Evolutionary conservation across 306 rosid genomes (phyloP), one percentile per base, ranked within the genome.

Genomic region (Vigna hirtella): DNA sequence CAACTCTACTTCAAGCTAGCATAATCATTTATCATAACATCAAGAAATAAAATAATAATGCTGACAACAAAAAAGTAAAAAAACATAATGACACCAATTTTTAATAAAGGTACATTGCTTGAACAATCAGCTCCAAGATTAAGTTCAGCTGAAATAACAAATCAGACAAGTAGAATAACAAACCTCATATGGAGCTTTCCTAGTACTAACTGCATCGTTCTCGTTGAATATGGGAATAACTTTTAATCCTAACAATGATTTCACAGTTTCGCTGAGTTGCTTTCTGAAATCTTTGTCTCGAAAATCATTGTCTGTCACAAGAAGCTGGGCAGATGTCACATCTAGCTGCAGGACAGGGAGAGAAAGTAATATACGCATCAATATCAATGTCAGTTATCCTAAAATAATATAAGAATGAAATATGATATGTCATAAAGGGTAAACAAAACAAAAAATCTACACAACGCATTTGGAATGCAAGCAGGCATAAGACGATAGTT

Each of bases 141-240:
- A 26, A 47, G 48, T 64, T 63, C 67, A 42, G 63, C 38, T 68
- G 14, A 42, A 71, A 30, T 7, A 76, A 62, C 17, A 71, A 72
- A 55, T 63, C 73, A 63, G 50, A 56, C 43, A 65, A 58, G 80
- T 20, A 79, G 36, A 73, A 74, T 59, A 73, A 38, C 76, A 56
- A 83, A 95, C 98, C 99, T 93, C 98, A 48, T 95, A 95, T 22
- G 99, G 99, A 86, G 99, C 97, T 88, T 76, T 91, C 86, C 99
- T 93, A 49, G 99, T 95, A 81, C 98, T 95, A 83, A 95, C 93
- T 66, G 99, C 99, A 72, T 95, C 99, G 1, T 95, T 95, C 84
- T 95, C 99, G 69, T 95, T 95, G 81, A 95, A 91, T 71, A 95
- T 84, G 22, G 99, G 99, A 84, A 93, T 79, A 69, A 95, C 98